Base-by-base conservation (phyloP, 345 rosid species). In the Bruguiera sexangula region DNA sequence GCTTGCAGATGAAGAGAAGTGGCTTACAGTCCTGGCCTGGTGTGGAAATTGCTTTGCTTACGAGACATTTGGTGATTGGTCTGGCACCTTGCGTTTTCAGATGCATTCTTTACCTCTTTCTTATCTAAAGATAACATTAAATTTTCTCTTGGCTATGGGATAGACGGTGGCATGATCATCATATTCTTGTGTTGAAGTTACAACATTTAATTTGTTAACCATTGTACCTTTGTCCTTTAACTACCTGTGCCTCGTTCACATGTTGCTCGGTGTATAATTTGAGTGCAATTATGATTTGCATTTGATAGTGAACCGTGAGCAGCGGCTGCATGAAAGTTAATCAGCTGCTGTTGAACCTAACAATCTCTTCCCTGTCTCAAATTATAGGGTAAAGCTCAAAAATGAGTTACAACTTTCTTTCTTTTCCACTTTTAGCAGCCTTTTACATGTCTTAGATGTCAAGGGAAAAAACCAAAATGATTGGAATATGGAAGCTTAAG, bases 101-200 rank as follows among this genome's bases (percentile, higher is more conserved):
- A 65, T 78, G 81, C 78, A 76, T 77, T 81, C 69, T 69, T 66
- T 66, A 69, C 85, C 84, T 79, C 73, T 85, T 76, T 76, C 18
- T 67, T 81, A 77, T 83, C 87, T 64, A 20, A 60, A 69, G 63
- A 68, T 31, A 75, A 29, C 75, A 46, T 26, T 77, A 31, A 31
- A 60, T 62, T 74, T 83, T 62, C 56, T 72, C 30, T 63, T 19
- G 32, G 67, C 55, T 69, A 68, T 26, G 39, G 72, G 57, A 54
- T 66, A 60, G 77, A 77, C 60, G 54, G 69, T 62, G 72, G 75
- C 66, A 39, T 29, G 43, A 57, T 78, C 82, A 82, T 79, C 71
- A 71, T 67, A 70, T 82, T 81, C 88, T 78, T 80, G 87, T 75
- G 85, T 65, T 77, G 84, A 70, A 73, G 82, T 78, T 70, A 75